Base-by-base conservation (phyloP, 2,329 filamentous ascomycete genomes). In the Periconia sp. region DNA sequence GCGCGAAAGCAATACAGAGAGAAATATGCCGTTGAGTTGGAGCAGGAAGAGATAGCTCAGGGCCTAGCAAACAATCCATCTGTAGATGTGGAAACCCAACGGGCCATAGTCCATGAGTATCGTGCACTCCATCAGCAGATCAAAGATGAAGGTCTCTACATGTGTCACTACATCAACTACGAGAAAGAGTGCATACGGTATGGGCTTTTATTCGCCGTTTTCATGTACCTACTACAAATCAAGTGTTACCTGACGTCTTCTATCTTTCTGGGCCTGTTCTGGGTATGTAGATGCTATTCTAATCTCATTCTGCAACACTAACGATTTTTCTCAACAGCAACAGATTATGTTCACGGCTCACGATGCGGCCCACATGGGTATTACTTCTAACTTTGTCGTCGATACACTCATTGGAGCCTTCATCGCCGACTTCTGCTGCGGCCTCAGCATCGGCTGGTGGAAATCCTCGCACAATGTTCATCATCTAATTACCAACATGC, bases 341-440 rank as follows among this genome's bases (percentile, higher is more conserved):
- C 85, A 87, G 74, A 82, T 88, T 72, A 86, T 88, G 82, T 88
- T 88, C 69, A 81, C 81, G 0, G 85, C 85, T 3, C 85, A 88
- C 63, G 85, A 88, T 61, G 85, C 84, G 10, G 85, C 84, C 2
- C 85, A 87, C 63, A 76, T 80, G 27, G 84, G 82, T 55, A 87
- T 88, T 55, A 86, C 85, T 0, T 76, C 81, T 55, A 81, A 81
- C 65, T 86, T 86, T 58, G 71, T 78, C 2, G 60, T 76, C 18
- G 85, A 88, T 65, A 85, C 82, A 0, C 63, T 86, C 3, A 84
- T 88, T 50, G 85, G 79, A 45, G 79, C 85, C 54, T 85, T 87
- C 61, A 77, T 88, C 35, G 85, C 82, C 44, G 84, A 87, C 64
- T 85, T 87, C 62, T 84, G 83, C 74, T 86, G 85, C 57, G 85